Conservation (phyloP, 495 filamentous ascomycete genomes). For the Penicillium flavigenum region DNA sequence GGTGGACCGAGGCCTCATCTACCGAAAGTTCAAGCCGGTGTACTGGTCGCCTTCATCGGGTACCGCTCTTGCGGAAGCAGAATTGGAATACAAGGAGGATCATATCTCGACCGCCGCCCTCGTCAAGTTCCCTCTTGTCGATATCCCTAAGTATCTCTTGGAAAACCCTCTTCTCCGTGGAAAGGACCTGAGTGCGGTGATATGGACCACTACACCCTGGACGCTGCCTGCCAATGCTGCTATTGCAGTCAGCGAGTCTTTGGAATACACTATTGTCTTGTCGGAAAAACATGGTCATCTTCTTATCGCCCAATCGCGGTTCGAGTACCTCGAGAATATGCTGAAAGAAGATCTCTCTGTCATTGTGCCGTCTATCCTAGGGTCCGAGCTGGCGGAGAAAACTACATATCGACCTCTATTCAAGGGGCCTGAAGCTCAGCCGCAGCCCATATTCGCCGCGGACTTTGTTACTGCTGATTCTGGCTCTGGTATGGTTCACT, state of each 20-base stretch:
- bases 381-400: slow-evolving; percentile 60
- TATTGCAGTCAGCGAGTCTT: slow-evolving; percentile 70
- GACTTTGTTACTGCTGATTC: slow-evolving; percentile 84
- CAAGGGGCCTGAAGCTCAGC: slow-evolving; percentile 46
- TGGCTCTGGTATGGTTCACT: slow-evolving; percentile 89
- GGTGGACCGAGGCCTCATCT: slow-evolving; percentile 81
- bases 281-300: slow-evolving; percentile 55
- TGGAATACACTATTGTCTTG: slow-evolving; percentile 71
- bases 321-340: slow-evolving; percentile 52
- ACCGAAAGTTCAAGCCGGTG: slow-evolving; percentile 85
- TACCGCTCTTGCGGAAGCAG: slow-evolving; percentile 91
- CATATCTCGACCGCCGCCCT: slow-evolving; percentile 80
- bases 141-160: slow-evolving; percentile 48
- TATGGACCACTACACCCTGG: slow-evolving; percentile 99
- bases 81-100: slow-evolving; percentile 89
- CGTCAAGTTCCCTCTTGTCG: slow-evolving; percentile 70
- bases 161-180: slow-evolving; percentile 35
- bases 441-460: slow-evolving; percentile 72
- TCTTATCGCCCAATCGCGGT: slow-evolving; percentile 64
- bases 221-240: slow-evolving; percentile 91
- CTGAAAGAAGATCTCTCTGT: slow-evolving; percentile 47
- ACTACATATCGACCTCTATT: slow-evolving; percentile 68
- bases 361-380: slow-evolving; percentile 58
- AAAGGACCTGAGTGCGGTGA: slow-evolving; percentile 63
- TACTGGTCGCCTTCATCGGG: slow-evolving; percentile 93